These are phyloP conservation scores for Dothiorella sarmentorum DNA, from an alignment of 2,329 filamentous ascomycete genomes.

Conservation along the genomic window DNA sequence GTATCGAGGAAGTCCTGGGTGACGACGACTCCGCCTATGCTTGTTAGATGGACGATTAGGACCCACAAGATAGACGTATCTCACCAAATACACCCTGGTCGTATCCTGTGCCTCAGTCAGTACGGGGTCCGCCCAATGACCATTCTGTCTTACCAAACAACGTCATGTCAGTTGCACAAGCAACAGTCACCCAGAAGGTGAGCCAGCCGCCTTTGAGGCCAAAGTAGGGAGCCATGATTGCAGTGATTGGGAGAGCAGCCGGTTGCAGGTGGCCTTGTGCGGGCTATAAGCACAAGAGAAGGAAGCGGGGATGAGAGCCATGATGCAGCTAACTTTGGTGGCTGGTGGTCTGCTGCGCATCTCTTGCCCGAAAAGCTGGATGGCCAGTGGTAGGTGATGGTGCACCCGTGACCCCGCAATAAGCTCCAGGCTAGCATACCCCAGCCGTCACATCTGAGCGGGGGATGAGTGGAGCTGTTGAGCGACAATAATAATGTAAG, in stretches of 20 bases:
- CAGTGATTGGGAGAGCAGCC: not conserved
- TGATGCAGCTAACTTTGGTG: not conserved
- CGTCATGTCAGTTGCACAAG: conserved; percentile 50
- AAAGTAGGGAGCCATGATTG: conserved; percentile 44
- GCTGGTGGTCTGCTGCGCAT: not conserved
- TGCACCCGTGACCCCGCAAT: conserved; percentile 13
- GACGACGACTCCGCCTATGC: conserved; percentile 51
- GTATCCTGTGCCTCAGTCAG: conserved; percentile 27
- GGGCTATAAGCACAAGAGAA: not conserved
- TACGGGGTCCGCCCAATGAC: conserved; percentile 29
- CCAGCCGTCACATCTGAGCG: not conserved
- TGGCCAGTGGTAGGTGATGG: not conserved
- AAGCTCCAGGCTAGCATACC: not conserved
- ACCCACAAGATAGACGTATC: not conserved
- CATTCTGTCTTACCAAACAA: conserved; percentile 33
- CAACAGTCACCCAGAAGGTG: conserved; percentile 55
- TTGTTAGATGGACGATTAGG: not conserved
- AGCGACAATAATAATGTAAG: too few relatives aligned
- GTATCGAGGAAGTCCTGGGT: conserved; percentile 51
- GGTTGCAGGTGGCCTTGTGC: not conserved
- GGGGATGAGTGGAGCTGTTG: not conserved
- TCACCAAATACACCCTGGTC: conserved; percentile 54
- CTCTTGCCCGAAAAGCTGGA: not conserved
- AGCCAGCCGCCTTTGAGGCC: conserved; percentile 54
- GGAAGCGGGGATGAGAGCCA: not conserved